Percentiles rank a stretch among this genome's conserved stretches.
Evolutionary conservation across 176 grass and related monocot species (phyloP).

Genomic region (Aegilops bicornis): DNA sequence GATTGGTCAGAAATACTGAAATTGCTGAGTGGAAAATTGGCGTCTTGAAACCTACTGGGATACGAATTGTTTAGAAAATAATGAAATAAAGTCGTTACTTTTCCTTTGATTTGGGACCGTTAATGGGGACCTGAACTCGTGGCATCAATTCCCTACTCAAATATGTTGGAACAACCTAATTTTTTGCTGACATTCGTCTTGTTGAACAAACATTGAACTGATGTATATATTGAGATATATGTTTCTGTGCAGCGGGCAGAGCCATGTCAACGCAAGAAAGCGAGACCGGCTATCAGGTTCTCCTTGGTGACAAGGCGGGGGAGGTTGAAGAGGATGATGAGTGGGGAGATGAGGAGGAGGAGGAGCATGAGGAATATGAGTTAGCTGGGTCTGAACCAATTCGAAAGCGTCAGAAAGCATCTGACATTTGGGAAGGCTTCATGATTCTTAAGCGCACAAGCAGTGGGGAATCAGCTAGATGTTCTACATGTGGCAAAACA

Average conservation of each 20-base stretch:
- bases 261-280: slow-evolving; percentile 3
- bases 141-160: neutral
- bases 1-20: neutral
- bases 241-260: neutral
- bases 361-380: neutral
- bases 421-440: slow-evolving; percentile 37
- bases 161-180: neutral
- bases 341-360: neutral
- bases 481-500: neutral
- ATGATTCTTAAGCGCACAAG: neutral
- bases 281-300: neutral
- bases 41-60: neutral
- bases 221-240: neutral
- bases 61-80: neutral
- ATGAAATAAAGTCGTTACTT: neutral
- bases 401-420: slow-evolving; percentile 1
- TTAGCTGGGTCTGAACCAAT: neutral
- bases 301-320: neutral
- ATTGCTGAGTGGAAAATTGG: neutral
- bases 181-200: neutral
- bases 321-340: neutral
- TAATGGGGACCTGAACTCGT: neutral
- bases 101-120: no score
- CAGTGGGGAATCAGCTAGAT: neutral
- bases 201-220: neutral